phyloP scores from a whole-genome alignment of 257 asterid species.

The Solanum gracilifrons region DNA sequence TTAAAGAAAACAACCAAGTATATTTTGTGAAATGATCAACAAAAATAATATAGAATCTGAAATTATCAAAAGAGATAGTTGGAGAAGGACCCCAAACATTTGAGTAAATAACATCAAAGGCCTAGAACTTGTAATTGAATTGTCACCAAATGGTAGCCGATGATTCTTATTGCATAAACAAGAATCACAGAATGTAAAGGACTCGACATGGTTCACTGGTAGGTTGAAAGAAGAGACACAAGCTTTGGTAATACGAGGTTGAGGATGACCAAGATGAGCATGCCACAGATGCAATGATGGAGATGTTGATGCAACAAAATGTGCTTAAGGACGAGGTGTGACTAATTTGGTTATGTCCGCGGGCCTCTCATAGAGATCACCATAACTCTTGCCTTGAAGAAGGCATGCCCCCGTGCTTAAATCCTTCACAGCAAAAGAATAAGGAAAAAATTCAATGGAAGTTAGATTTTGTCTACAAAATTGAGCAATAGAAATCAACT shows the following conservation, averaged over 20 bases:
- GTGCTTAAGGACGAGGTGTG: background rate
- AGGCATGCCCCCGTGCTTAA: background rate
- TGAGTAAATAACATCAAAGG: background rate
- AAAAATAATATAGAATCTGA: background rate
- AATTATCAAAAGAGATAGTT: background rate
- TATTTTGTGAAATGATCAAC: background rate
- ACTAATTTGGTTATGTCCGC: background rate
- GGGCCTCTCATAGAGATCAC: background rate
- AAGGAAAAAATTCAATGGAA: background rate
- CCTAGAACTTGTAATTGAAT: background rate
- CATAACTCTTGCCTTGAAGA: background rate
- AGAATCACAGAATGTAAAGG: background rate
- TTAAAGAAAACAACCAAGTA: background rate
- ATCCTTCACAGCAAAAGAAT: background rate
- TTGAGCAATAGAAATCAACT: background rate
- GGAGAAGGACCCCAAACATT: background rate
- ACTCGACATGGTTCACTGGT: background rate
- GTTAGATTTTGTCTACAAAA: background rate
- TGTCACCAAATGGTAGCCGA: background rate
- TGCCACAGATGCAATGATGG: background rate
- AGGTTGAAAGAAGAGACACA: background rate
- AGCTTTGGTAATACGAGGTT: background rate
- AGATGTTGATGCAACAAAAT: background rate
- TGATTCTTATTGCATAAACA: background rate
- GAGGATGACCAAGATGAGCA: background rate